phyloP scores from a whole-genome alignment of 2,329 filamentous ascomycete species.

The Pyrenophora tritici-repentis region DNA sequence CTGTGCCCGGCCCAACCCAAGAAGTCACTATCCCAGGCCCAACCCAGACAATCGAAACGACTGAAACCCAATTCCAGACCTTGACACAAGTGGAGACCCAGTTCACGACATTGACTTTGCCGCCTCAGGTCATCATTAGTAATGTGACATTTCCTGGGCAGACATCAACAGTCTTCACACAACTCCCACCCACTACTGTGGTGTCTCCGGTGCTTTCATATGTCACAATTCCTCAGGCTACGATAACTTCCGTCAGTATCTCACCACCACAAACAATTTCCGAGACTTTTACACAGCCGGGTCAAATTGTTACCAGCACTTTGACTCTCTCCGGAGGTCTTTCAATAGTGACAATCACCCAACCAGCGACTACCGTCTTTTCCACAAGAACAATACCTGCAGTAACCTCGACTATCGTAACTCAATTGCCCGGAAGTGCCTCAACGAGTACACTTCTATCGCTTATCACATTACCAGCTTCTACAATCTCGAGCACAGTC shows the following conservation, averaged over 20 bases:
- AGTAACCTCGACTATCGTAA: conserved; percentile 5
- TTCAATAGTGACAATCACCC: background rate
- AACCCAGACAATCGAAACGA: conserved; percentile 10
- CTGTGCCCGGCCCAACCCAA: no score
- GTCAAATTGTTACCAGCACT: conserved; percentile 8
- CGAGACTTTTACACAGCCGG: conserved; percentile 14
- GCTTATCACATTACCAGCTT: conserved; percentile 22
- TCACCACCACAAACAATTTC: conserved; percentile 9
- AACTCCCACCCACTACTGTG: conserved; percentile 21
- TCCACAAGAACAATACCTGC: conserved; percentile 23
- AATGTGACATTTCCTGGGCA: conserved; percentile 25
- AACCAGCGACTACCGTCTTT: conserved; percentile 2
- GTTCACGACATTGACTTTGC: conserved; percentile 25
- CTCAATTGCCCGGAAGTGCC: conserved; percentile 22
- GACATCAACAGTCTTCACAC: conserved; percentile 19
- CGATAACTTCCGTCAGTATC: conserved; percentile 7
- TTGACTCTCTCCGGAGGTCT: conserved; percentile 7
- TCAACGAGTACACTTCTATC: conserved; percentile 26
- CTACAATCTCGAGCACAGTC: conserved; percentile 11
- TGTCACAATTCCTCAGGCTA: conserved; percentile 15
- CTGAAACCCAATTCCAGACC: conserved; percentile 14
- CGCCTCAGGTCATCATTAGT: conserved; percentile 15
- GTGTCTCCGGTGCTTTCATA: conserved; percentile 30
- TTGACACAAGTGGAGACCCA: conserved; percentile 24
- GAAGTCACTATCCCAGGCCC: no score